Conservation (phyloP, 768 basidiomycete genomes). For the Mycena leptocephala region DNA sequence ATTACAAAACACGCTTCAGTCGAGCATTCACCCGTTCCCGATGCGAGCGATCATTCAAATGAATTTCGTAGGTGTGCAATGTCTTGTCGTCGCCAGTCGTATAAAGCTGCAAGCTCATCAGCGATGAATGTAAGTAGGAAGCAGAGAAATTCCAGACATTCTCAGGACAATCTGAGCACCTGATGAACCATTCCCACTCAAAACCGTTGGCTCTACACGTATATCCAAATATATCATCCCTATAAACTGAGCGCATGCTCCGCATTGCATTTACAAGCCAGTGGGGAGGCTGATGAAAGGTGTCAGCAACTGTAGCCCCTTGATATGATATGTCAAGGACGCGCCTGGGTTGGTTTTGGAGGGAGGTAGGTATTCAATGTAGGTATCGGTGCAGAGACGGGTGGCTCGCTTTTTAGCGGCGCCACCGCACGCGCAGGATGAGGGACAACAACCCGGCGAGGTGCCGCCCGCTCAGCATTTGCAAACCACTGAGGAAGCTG, state of each 20-base stretch:
- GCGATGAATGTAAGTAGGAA: background rate
- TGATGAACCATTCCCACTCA: background rate
- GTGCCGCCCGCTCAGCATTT: too few relatives aligned
- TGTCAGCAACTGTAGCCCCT: background rate
- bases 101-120: background rate
- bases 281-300: background rate
- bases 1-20: too few relatives aligned
- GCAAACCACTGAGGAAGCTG: too few relatives aligned
- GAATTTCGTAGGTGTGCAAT: background rate
- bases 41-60: background rate
- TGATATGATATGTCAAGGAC: background rate
- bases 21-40: too few relatives aligned
- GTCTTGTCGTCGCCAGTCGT: background rate
- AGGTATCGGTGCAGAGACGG: too few relatives aligned
- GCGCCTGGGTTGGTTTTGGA: background rate
- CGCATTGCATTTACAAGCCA: background rate
- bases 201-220: background rate
- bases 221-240: background rate
- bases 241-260: background rate
- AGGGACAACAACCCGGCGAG: too few relatives aligned
- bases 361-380: background rate
- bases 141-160: background rate
- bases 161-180: background rate
- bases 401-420: too few relatives aligned
- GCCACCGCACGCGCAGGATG: too few relatives aligned